These are phyloP conservation scores for Erodium moschatum DNA, from an alignment of 441 rosid genomes.

Conservation along the genomic window DNA sequence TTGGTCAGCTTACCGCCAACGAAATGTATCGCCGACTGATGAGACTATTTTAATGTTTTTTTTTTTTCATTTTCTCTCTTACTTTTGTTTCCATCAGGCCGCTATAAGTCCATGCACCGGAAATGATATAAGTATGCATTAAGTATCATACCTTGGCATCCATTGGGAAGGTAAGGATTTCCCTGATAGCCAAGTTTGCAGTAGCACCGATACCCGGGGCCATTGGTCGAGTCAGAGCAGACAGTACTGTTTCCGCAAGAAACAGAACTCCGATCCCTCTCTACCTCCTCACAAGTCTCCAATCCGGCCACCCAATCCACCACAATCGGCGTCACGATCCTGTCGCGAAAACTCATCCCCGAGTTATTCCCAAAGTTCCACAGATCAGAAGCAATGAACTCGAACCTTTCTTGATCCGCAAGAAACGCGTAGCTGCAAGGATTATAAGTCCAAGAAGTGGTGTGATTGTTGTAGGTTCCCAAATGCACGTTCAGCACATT, in stretches of 20 bases:
- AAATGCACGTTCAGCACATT: conserved; percentile 1
- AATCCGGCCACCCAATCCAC: conserved; percentile 17
- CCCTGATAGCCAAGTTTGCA: conserved; percentile 18
- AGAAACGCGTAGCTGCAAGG: conserved; percentile 27
- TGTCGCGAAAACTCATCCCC: not conserved
- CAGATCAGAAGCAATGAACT: not conserved
- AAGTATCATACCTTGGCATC: conserved; percentile 16
- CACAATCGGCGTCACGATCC: not conserved
- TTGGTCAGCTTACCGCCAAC: no score
- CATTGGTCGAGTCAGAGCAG: conserved; percentile 7
- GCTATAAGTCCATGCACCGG: no score
- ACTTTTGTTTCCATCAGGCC: no score
- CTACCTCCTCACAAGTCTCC: not conserved
- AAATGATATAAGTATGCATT: no score
- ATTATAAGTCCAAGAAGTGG: conserved; percentile 5
- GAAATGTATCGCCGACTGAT: no score
- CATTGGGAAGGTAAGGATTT: conserved; percentile 20
- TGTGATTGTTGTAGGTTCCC: not conserved
- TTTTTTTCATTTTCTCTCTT: no score
- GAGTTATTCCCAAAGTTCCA: not conserved
- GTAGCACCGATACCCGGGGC: conserved; percentile 20
- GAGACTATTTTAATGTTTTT: no score
- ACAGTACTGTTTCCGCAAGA: not conserved
- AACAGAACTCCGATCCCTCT: not conserved
- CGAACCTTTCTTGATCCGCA: conserved; percentile 18